These are phyloP conservation scores for Ustilago vetiveriae DNA, from an alignment of 1,284 basidiomycete species.

Conservation along the genomic window DNA sequence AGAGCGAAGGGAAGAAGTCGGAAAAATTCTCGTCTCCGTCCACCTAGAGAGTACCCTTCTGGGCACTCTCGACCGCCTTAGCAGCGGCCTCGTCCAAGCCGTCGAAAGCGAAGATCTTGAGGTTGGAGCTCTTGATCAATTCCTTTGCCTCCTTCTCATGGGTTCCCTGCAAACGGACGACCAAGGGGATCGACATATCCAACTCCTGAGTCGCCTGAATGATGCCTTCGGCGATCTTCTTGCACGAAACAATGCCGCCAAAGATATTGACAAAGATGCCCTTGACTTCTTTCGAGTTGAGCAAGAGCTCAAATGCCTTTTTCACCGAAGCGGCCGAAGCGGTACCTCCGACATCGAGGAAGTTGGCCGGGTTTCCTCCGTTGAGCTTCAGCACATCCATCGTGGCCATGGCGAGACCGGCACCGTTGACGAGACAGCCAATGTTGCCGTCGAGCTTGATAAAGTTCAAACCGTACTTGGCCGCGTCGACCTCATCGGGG, in stretches of 20 bases:
- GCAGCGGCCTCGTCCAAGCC: slow-evolving; percentile 49
- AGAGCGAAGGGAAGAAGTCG: not conserved
- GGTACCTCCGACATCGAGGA: slow-evolving; percentile 96
- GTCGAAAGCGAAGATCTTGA: slow-evolving; percentile 72
- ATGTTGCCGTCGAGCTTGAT: slow-evolving; percentile 99
- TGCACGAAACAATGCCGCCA: slow-evolving; percentile 95
- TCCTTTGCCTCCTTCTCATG: slow-evolving; percentile 95
- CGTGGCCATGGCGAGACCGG: slow-evolving; percentile 98
- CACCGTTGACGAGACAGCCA: slow-evolving; percentile 98
- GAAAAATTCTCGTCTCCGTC: too few relatives aligned
- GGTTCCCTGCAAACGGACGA: slow-evolving; percentile 95
- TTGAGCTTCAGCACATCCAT: slow-evolving; percentile 94
- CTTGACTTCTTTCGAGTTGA: slow-evolving; percentile 90
- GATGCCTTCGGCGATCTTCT: slow-evolving; percentile 79
- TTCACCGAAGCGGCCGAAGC: slow-evolving; percentile 98
- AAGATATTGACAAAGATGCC: slow-evolving; percentile 93
- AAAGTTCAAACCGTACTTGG: slow-evolving; percentile 88
- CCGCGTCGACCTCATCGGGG: slow-evolving; percentile 86
- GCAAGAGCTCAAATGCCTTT: slow-evolving; percentile 96
- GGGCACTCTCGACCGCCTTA: slow-evolving; percentile 50
- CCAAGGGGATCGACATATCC: slow-evolving; percentile 82
- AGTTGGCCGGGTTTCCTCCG: slow-evolving; percentile 86
- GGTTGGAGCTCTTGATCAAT: slow-evolving; percentile 78
- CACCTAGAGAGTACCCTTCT: slow-evolving; percentile 32
- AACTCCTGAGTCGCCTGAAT: slow-evolving; percentile 97